These are phyloP conservation scores for Ilex aquifolium DNA, from an alignment of 257 asterid species.

Conservation along the genomic window DNA sequence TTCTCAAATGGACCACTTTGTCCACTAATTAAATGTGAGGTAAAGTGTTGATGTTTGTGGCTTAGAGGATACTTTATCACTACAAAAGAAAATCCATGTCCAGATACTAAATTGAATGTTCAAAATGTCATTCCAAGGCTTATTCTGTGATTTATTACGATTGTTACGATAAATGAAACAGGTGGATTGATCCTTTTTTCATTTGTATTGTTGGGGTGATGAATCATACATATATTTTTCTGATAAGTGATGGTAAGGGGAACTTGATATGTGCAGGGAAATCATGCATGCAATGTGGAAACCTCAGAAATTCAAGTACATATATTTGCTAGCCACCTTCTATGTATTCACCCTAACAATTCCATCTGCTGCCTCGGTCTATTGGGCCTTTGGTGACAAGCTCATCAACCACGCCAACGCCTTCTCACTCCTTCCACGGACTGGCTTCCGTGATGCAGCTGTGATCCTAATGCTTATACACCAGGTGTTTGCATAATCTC, in stretches of 20 bases:
- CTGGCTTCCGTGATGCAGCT: slow-evolving; percentile 66
- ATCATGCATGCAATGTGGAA: slow-evolving; percentile 98
- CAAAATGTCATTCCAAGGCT: no score
- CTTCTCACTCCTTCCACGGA: slow-evolving; percentile 63
- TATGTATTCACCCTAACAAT: slow-evolving; percentile 80
- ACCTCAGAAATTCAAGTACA: slow-evolving; percentile 72
- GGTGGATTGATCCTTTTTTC: neutral
- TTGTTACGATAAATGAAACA: no score
- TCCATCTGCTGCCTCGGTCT: slow-evolving; percentile 74
- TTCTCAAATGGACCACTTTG: no score
- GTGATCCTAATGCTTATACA: slow-evolving; percentile 84
- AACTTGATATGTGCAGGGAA: slow-evolving; percentile 39
- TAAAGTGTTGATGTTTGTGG: no score
- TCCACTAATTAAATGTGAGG: no score
- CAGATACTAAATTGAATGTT: no score
- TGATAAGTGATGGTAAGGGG: no score
- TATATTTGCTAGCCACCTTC: slow-evolving; percentile 63
- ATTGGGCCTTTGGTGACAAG: slow-evolving; percentile 84
- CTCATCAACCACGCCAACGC: slow-evolving; percentile 75
- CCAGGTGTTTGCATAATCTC: slow-evolving; percentile 37
- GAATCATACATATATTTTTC: no score
- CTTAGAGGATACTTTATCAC: no score
- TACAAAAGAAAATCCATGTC: no score
- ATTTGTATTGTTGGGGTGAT: neutral
- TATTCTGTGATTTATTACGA: no score